Base-by-base conservation (phyloP, 345 rosid genomes). In the Arabis hirsuta region DNA sequence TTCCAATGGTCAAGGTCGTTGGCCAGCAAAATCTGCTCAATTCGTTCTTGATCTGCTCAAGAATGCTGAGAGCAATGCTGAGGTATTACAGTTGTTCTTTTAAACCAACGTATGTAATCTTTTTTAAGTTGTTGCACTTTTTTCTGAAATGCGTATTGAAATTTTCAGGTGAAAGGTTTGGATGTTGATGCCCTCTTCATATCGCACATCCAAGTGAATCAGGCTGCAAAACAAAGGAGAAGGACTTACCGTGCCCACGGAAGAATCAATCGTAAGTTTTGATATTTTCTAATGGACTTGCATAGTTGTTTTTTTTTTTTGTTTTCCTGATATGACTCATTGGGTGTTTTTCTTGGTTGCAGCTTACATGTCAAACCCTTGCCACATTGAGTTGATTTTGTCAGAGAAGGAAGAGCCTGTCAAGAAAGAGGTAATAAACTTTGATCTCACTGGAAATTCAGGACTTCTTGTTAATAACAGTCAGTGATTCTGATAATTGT, bases 361-460 rank as follows among this genome's bases (percentile, higher is more conserved):
- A 95, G 99, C 99, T 57, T 95, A 95, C 70, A 95, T 95, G 99
- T 92, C 98, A 1, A 88, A 91, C 47, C 99, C 99, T 0, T 95
- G 98, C 69, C 99, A 95, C 79, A 92, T 95, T 34, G 98, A 92
- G 86, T 74, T 95, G 83, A 80, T 76, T 43, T 77, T 92, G 77
- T 92, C 98, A 0, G 98, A 95, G 82, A 92, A 90, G 82, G 99
- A 95, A 79, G 99, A 90, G 73, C 72, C 99, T 2, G 98, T 95
- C 38, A 84, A 83, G 85, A 95, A 90, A 76, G 99, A 92, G 99
- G 99, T 95, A 83, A 74, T 29, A 3, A 12, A 0, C 0, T 20
- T 43, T 29, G 0, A 46, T 54, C 45, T 57, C 6, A 38, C 9
- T 56, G 20, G 0, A 14, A 22, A 8, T 2, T 24, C 4, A 0